Conservation (phyloP, 2,329 filamentous ascomycete species). For the Fusarium chlamydosporum region DNA sequence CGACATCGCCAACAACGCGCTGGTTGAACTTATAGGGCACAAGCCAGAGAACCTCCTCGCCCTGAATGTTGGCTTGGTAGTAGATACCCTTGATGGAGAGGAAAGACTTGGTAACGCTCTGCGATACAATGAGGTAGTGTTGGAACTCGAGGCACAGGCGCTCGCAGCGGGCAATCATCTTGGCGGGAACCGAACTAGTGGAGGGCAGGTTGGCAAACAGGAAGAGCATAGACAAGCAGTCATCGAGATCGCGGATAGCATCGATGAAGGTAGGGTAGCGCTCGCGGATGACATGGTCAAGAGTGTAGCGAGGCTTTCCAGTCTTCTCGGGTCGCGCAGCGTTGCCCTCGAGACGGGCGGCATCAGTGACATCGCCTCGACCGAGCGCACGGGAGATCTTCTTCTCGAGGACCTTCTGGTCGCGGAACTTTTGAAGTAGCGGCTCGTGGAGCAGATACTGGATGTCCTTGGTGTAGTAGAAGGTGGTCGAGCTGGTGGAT, state of each 20-base stretch:
- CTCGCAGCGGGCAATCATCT: conserved; percentile 96
- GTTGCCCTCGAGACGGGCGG: conserved; percentile 87
- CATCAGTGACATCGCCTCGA: conserved; percentile 90
- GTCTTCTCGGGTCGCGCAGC: conserved; percentile 91
- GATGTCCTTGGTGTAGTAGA: conserved; percentile 93
- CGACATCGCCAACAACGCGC: conserved; percentile 90
- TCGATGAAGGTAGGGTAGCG: conserved; percentile 98
- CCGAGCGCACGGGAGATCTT: conserved; percentile 96
- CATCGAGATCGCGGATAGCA: conserved; percentile 92
- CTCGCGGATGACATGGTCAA: conserved; percentile 98
- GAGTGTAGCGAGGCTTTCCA: conserved; percentile 87
- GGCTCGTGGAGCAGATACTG: conserved; percentile 98
- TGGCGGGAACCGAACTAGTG: conserved; percentile 88
- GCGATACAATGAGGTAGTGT: conserved; percentile 94
- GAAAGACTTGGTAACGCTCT: conserved; percentile 95
- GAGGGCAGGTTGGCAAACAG: conserved; percentile 97
- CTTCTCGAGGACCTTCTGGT: conserved; percentile 96
- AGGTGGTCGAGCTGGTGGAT: conserved; percentile 90
- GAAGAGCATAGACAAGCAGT: conserved; percentile 96
- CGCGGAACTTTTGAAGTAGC: conserved; percentile 92
- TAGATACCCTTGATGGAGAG: conserved; percentile 99
- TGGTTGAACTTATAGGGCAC: conserved; percentile 99
- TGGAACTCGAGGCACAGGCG: conserved; percentile 95
- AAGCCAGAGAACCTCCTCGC: conserved; percentile 96
- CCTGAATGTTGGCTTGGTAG: conserved; percentile 97